Conservation (phyloP, 208 protist genomes). For the Crithidia thermophila region DNA sequence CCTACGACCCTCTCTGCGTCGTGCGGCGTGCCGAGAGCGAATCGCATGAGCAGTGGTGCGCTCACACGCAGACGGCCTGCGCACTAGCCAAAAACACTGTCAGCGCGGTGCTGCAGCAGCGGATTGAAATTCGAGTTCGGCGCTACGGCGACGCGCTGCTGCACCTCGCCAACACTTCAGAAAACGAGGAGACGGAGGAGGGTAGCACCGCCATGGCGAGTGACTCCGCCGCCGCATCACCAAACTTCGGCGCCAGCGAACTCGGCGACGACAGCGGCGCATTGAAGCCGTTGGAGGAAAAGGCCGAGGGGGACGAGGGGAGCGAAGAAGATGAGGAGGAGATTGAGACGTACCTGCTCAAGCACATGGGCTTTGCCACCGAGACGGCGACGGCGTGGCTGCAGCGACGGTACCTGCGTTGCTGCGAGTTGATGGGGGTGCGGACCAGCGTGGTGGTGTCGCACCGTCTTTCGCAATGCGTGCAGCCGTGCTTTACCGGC, state of each 20-base stretch:
- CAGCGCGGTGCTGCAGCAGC: conserved; percentile 1
- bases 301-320: not conserved
- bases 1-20: conserved; percentile 23
- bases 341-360: conserved; percentile 11
- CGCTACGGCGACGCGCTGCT: conserved; percentile 29
- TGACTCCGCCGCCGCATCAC: conserved; percentile 6
- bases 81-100: conserved; percentile 28
- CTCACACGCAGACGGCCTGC: conserved; percentile 26
- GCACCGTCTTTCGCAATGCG: conserved; percentile 17
- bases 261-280: not conserved
- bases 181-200: conserved; percentile 4
- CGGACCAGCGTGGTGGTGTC: conserved; percentile 6
- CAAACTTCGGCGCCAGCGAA: not conserved
- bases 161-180: conserved; percentile 6
- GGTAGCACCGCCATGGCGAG: conserved; percentile 2
- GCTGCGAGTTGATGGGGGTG: conserved; percentile 28
- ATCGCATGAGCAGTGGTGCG: conserved; percentile 26
- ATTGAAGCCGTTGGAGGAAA: not conserved
- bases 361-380: not conserved
- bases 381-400: conserved; percentile 21
- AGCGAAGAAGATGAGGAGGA: conserved; percentile 28
- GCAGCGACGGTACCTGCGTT: conserved; percentile 35
- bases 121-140: conserved; percentile 16
- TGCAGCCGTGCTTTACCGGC: not conserved
- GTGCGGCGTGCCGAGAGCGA: not conserved